Evolutionary conservation across 2,329 filamentous ascomycete species (phyloP), one percentile per base, ranked within the genome.

Genomic region (Didymella arachidicola): DNA sequence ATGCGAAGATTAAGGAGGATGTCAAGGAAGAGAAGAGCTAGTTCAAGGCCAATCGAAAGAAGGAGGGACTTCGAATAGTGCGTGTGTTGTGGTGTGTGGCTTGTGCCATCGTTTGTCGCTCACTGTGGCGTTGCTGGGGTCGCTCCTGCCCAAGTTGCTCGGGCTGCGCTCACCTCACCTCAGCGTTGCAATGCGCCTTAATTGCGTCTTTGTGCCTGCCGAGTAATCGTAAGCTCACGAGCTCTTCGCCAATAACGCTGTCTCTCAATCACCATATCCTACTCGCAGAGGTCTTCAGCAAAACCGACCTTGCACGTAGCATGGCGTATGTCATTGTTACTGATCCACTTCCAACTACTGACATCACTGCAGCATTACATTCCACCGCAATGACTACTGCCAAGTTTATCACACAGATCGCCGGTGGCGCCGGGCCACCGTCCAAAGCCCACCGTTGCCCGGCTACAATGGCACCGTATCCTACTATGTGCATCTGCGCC

Each of bases 11-110:
- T 19, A 41, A 41, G 59, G 70, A 73, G 62, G 67, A 66, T 51
- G 64, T 46, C 14, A 54, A 55, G 2, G 57, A 58, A 22, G 62
- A 62, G 18, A 60, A 68, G 54, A 68, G 60, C 30, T 68, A 51
- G 49, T 41, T 12, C 4, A 22, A 10, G 18, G 26, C 36, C 36
- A 39, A 36, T 25, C 4, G 8, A 36, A 44, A 7, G 7, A 44
- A 27, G 3, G 4, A 18, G 11, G 25, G 4, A 41, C 1, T 19
- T 41, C 18, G 6, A 41, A 41, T 1, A 19, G 19, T 39, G 10
- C 6, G 18, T 39, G 18, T 25, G 4, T 6, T 41, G 18, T 41
- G 10, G 38, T 11, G 38, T 41, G 11, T 7, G 8, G 10, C 38
- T 39, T 16, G 19, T 41, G 38, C 12, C 2, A 12, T 25, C 38